Percentiles rank a stretch among this genome's conserved stretches.
phyloP scores from a whole-genome alignment of 805 yeast genomes.

The Zygoascus biomembranicola region DNA sequence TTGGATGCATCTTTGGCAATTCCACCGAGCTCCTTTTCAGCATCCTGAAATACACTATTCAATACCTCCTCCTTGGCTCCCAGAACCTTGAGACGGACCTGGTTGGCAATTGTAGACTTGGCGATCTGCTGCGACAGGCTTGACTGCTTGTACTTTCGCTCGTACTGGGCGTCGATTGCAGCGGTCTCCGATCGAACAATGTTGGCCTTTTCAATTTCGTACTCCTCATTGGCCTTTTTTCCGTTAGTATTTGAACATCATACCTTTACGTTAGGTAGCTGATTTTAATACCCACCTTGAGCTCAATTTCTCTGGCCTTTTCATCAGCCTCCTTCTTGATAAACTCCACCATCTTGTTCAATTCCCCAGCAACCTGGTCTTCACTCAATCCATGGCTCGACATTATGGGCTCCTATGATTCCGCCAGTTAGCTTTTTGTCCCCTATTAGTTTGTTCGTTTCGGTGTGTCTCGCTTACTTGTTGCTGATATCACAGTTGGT shows the following conservation, averaged over 20 bases:
- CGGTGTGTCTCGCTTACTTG: no score
- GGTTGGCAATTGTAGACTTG: conserved; percentile 91
- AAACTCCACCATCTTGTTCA: conserved; percentile 96
- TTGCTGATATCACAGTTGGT: no score
- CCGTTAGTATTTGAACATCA: background rate
- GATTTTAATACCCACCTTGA: conserved; percentile 43
- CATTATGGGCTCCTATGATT: background rate
- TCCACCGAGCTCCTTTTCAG: conserved; percentile 51
- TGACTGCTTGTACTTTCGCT: conserved; percentile 81
- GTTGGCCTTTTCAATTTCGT: conserved; percentile 93
- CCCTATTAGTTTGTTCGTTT: background rate
- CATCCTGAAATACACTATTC: conserved; percentile 61
- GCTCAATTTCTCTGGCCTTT: conserved; percentile 89
- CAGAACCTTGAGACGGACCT: conserved; percentile 85
- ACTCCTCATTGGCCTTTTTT: conserved; percentile 82
- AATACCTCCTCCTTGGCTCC: conserved; percentile 78
- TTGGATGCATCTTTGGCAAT: conserved; percentile 45
- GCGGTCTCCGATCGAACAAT: conserved; percentile 90
- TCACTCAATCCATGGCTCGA: conserved; percentile 2
- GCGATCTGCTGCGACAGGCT: conserved; percentile 89
- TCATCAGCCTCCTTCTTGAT: conserved; percentile 99
- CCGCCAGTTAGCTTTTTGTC: background rate
- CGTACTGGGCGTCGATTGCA: conserved; percentile 73
- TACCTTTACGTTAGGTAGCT: background rate
- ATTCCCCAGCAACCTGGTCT: conserved; percentile 84